These are phyloP conservation scores for Tagetes patula DNA, from an alignment of 129 eudicot species.

Conservation along the genomic window DNA sequence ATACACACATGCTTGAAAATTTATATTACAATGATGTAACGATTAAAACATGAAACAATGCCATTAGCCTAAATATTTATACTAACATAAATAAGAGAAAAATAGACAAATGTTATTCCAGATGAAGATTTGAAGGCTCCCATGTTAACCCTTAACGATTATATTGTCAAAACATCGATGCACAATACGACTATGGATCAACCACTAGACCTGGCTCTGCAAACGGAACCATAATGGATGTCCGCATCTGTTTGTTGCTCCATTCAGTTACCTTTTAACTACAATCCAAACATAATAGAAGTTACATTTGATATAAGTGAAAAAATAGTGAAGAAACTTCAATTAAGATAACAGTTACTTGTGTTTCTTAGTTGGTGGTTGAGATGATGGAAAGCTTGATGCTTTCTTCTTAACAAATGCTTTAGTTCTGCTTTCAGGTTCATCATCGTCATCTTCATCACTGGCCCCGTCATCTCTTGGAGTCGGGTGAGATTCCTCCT, in stretches of 20 bases:
- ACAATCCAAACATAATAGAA: neutral
- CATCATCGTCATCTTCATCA: slow-evolving; percentile 70
- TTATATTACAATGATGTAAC: too few species aligned
- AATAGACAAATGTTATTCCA: neutral
- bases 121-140: neutral
- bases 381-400: slow-evolving; percentile 6
- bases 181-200: neutral
- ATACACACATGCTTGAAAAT: too few species aligned
- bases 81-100: neutral
- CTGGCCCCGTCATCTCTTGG: slow-evolving; percentile 45
- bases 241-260: neutral
- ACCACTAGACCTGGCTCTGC: neutral
- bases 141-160: too few species aligned
- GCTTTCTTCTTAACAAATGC: slow-evolving; percentile 61
- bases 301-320: neutral
- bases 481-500: slow-evolving; percentile 36
- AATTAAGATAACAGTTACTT: slow-evolving; percentile 16
- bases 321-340: neutral
- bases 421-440: slow-evolving; percentile 65
- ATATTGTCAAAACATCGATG: neutral
- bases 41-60: too few species aligned
- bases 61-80: neutral
- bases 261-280: slow-evolving; percentile 7
- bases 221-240: slow-evolving; percentile 15
- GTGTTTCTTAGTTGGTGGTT: slow-evolving; percentile 19